phyloP scores from a whole-genome alignment of 768 basidiomycete species.

The Lentinula edodes region DNA sequence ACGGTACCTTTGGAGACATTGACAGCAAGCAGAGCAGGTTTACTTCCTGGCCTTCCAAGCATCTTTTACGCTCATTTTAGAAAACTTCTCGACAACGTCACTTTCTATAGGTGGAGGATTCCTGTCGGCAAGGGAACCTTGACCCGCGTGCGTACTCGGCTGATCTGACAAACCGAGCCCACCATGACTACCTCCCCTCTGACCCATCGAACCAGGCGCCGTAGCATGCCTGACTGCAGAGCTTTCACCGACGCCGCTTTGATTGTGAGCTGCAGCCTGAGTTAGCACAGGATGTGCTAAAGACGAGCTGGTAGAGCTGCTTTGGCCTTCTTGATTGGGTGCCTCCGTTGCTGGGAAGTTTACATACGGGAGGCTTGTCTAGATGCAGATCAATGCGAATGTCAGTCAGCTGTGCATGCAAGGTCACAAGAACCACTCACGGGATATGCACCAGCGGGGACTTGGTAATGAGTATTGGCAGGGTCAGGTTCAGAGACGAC shows the following conservation, averaged over 20 bases:
- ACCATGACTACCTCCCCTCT: conserved; percentile 34
- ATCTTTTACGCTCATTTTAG: conserved; percentile 38
- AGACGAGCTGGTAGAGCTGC: conserved; percentile 38
- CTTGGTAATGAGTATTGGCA: conserved; percentile 53
- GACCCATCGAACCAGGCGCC: conserved; percentile 43
- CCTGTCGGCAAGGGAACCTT: conserved; percentile 33
- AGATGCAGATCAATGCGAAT: neutral
- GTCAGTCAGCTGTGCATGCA: neutral
- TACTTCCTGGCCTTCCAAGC: conserved; percentile 48
- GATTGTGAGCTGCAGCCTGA: conserved; percentile 32
- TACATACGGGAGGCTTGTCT: conserved; percentile 22
- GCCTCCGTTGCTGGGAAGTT: conserved; percentile 35
- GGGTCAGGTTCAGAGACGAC: conserved; percentile 73
- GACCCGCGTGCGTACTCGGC: conserved; percentile 28
- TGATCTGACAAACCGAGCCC: conserved; percentile 39
- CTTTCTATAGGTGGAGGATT: conserved; percentile 42
- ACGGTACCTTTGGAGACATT: neutral
- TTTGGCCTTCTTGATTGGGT: conserved; percentile 28
- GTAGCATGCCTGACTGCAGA: conserved; percentile 35
- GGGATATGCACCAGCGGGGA: conserved; percentile 64
- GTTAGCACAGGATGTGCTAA: conserved; percentile 41
- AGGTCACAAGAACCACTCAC: conserved; percentile 1
- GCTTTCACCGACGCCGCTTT: conserved; percentile 42
- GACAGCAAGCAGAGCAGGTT: neutral
- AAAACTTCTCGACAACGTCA: conserved; percentile 37